Evolutionary conservation across 2,329 filamentous ascomycete genomes (phyloP), one percentile per base, ranked within the genome.

Genomic region (Cladophialophora chaetospira): DNA sequence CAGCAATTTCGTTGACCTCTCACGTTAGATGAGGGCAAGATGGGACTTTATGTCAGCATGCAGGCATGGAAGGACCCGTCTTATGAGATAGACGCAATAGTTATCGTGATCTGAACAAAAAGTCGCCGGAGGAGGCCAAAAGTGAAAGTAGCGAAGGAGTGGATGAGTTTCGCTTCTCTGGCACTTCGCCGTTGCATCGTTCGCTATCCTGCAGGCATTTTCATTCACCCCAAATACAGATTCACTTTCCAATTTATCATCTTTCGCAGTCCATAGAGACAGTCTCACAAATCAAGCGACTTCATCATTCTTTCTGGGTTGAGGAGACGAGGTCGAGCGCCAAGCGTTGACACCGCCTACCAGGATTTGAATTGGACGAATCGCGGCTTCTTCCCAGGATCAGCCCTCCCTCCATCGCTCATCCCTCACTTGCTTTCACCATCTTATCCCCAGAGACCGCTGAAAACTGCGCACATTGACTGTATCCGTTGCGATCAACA

Each of bases 361-460:
- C 53, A 58, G 60, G 60, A 59, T 62, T 59, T 53, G 58, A 61
- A 61, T 58, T 61, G 53, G 55, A 29, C 58, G 57, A 61, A 61
- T 61, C 58, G 29, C 53, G 46, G 46, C 53, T 45, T 42, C 48
- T 36, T 29, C 36, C 36, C 48, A 51, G 19, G 21, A 17, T 45
- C 42, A 35, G 15, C 9, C 28, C 13, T 47, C 44, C 44, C 17
- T 35, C 44, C 26, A 31, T 35, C 44, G 13, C 49, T 35, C 17
- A 44, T 35, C 49, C 26, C 49, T 53, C 49, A 50, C 40, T 36
- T 44, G 42, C 36, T 40, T 40, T 40, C 13, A 25, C 49, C 49
- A 53, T 53, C 49, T 45, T 45, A 53, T 53, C 40, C 42, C 49
- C 46, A 49, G 26, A 21, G 26, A 45, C 40, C 40, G 29, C 49